phyloP scores from a whole-genome alignment of 2,329 filamentous ascomycete genomes.

The Aureobasidium sp. region DNA sequence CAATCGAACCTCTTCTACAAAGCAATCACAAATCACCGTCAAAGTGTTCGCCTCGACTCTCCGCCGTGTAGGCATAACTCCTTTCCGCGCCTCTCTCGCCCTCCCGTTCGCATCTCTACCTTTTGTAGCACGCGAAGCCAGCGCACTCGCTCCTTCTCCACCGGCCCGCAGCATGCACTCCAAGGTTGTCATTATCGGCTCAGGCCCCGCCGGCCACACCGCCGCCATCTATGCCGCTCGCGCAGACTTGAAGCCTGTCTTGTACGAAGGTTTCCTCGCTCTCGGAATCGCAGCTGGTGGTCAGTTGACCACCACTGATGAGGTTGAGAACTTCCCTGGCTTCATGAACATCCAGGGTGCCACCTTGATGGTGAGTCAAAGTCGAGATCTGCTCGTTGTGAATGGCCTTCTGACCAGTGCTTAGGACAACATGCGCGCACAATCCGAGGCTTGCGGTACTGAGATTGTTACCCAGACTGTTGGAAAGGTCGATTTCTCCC shows the following conservation, averaged over 20 bases:
- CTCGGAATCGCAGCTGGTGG: slow-evolving; percentile 94
- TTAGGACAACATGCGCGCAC: slow-evolving; percentile 75
- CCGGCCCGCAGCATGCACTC: slow-evolving; percentile 68
- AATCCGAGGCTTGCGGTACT: slow-evolving; percentile 88
- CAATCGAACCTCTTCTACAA: background rate
- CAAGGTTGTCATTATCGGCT: slow-evolving; percentile 74
- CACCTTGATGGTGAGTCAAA: slow-evolving; percentile 61
- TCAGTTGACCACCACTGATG: slow-evolving; percentile 95
- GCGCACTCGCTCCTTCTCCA: slow-evolving; percentile 26
- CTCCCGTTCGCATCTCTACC: slow-evolving; percentile 42
- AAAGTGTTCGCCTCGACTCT: slow-evolving; percentile 89
- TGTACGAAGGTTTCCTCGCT: slow-evolving; percentile 97
- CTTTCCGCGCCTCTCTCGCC: slow-evolving; percentile 65
- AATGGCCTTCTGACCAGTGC: slow-evolving; percentile 1
- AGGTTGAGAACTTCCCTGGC: slow-evolving; percentile 96
- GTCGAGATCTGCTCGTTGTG: slow-evolving; percentile 21
- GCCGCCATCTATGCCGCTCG: slow-evolving; percentile 93
- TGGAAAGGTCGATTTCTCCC: slow-evolving; percentile 74
- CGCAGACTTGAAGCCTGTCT: slow-evolving; percentile 86
- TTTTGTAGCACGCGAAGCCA: slow-evolving; percentile 19
- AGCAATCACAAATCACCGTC: slow-evolving; percentile 43
- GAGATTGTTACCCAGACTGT: slow-evolving; percentile 91
- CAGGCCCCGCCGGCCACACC: slow-evolving; percentile 93
- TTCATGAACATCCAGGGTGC: slow-evolving; percentile 85
- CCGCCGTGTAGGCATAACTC: slow-evolving; percentile 52